These are phyloP conservation scores for Litsea cubeba DNA, from an alignment of 164 flowering plant genomes.

Conservation along the genomic window DNA sequence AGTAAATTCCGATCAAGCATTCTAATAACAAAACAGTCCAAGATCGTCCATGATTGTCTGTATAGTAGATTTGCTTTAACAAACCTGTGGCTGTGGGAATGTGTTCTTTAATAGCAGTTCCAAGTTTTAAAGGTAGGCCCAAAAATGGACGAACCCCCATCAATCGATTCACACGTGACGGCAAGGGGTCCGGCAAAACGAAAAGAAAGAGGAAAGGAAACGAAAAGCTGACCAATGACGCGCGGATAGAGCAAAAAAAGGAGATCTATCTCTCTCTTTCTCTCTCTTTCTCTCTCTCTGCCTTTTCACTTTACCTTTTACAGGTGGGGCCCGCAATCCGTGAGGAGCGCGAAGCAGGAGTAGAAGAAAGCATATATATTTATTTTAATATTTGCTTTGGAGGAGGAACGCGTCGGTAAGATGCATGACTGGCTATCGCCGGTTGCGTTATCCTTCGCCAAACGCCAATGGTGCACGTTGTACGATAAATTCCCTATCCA, in stretches of 20 bases:
- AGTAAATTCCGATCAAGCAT: no score
- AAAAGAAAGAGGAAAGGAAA: not conserved
- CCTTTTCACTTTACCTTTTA: constrained; percentile 1
- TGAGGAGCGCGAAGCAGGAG: not conserved
- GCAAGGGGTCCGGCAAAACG: no score
- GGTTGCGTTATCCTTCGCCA: not conserved
- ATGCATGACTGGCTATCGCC: not conserved
- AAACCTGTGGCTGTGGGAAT: no score
- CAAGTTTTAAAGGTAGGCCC: no score
- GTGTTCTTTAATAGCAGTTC: no score
- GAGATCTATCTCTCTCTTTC: no score
- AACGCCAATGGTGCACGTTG: not conserved
- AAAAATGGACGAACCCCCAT: no score
- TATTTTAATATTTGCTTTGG: not conserved
- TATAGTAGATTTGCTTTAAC: no score
- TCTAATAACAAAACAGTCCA: no score
- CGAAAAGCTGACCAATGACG: not conserved
- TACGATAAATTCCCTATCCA: not conserved
- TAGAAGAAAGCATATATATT: not conserved
- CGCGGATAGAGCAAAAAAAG: not conserved
- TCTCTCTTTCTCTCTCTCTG: no score
- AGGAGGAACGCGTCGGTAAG: not conserved
- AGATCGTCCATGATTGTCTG: no score
- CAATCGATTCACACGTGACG: no score
- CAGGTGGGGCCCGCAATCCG: not conserved